phyloP scores from a whole-genome alignment of 108 stramenopile genomes.

The Chaetoceros tenuissimus region DNA sequence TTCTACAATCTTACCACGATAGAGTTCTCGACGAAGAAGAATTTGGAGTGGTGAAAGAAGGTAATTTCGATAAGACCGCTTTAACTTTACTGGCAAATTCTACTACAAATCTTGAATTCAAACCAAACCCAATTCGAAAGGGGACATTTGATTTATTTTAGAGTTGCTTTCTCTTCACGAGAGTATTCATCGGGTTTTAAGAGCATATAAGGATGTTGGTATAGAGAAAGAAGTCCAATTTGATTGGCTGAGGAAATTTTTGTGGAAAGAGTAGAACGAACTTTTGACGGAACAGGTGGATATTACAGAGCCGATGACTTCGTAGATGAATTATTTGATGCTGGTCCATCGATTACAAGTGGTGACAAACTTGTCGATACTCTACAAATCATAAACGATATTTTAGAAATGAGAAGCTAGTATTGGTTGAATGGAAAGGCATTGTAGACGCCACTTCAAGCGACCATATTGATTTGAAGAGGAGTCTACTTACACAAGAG shows the following conservation, averaged over 20 bases:
- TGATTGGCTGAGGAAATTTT: conserved; percentile 40
- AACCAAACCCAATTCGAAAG: conserved; percentile 58
- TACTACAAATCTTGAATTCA: conserved; percentile 2
- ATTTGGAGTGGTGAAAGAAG: background rate
- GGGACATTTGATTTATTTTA: conserved; percentile 76
- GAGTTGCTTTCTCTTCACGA: conserved; percentile 46
- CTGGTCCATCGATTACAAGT: conserved; percentile 23
- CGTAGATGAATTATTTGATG: conserved; percentile 49
- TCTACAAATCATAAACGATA: background rate
- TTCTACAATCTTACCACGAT: background rate
- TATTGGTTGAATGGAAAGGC: background rate
- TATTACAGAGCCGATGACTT: conserved; percentile 75
- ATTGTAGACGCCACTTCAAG: background rate
- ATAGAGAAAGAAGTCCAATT: conserved; percentile 8
- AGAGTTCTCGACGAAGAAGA: background rate
- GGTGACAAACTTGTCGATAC: background rate
- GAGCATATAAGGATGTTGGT: conserved; percentile 15
- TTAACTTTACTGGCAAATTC: background rate
- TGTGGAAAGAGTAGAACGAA: conserved; percentile 21
- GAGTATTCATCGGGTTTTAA: conserved; percentile 45
- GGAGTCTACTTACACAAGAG: background rate
- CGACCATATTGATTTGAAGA: background rate
- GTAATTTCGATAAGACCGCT: background rate
- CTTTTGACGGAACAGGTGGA: conserved; percentile 48
- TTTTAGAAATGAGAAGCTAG: background rate